Evolutionary conservation across 2,329 filamentous ascomycete species (phyloP).

Genomic region (Trichoderma endophyticum): DNA sequence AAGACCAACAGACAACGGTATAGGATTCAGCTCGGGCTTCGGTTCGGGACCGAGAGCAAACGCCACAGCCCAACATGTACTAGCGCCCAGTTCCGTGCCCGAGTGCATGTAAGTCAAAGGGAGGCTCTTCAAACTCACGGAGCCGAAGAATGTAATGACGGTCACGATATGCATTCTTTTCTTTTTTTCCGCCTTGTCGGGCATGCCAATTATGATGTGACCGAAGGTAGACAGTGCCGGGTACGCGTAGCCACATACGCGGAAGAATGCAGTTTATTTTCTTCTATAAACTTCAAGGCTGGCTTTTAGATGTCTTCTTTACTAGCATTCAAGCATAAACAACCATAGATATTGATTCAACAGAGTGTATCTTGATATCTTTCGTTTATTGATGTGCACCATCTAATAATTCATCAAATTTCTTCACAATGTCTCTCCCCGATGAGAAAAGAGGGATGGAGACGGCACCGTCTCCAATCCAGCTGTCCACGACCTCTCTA

Average conservation of each 20-base stretch:
- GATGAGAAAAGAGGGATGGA: constrained; percentile 1
- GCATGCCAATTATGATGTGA: not conserved
- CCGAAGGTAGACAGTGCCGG: not conserved
- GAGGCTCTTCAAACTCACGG: not conserved
- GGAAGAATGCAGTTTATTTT: not conserved
- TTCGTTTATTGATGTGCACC: not conserved
- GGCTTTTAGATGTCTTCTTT: not conserved
- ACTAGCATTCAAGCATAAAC: not conserved
- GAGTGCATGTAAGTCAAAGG: not conserved
- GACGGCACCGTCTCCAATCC: not conserved
- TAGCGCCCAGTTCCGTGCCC: constrained; percentile 2
- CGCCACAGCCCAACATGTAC: constrained; percentile 12
- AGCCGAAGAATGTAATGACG: not conserved
- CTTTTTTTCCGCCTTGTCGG: not conserved
- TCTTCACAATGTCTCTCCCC: not conserved
- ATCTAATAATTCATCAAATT: not conserved
- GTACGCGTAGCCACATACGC: not conserved
- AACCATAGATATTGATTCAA: not conserved
- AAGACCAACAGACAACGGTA: not conserved
- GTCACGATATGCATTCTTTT: not conserved
- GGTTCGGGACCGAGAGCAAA: constrained; percentile 1
- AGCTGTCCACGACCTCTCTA: not conserved
- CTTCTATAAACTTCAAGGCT: not conserved
- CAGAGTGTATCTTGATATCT: not conserved
- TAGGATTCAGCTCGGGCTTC: not conserved